Evolutionary conservation across 2,329 filamentous ascomycete species (phyloP).

Genomic region (Chaetomium sp.): DNA sequence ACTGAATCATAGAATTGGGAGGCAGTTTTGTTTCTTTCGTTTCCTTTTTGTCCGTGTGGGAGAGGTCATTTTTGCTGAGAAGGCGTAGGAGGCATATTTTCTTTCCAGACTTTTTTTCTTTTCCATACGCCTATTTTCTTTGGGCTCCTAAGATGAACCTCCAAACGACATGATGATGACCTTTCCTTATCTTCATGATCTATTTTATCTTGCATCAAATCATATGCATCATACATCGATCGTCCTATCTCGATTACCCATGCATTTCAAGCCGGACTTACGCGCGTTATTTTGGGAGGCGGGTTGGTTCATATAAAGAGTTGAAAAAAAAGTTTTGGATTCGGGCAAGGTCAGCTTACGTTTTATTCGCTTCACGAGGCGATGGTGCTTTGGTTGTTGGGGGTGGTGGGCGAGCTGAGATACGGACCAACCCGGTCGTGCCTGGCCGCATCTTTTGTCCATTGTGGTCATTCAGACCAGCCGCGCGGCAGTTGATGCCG

Average conservation of each 20-base stretch:
- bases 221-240: slow-evolving; percentile 3
- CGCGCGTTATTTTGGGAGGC: background rate
- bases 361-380: too few relatives aligned
- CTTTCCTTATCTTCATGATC: slow-evolving; percentile 1
- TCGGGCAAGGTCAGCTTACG: background rate
- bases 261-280: background rate
- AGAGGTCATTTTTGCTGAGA: background rate
- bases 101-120: background rate
- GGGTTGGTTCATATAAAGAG: background rate
- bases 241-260: background rate
- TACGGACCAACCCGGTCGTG: too few relatives aligned
- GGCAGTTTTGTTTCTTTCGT: too few relatives aligned
- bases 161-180: slow-evolving; percentile 12
- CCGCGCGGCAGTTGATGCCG: too few relatives aligned
- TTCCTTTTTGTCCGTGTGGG: background rate
- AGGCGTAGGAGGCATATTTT: slow-evolving; percentile 2
- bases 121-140: background rate
- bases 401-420: too few relatives aligned
- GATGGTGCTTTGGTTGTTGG: too few relatives aligned
- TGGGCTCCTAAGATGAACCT: background rate
- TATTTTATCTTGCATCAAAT: background rate
- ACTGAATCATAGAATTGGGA: too few relatives aligned
- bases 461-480: too few relatives aligned
- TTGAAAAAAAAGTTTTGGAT: slow-evolving; percentile 4
- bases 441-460: too few relatives aligned